These are phyloP conservation scores for Lasiodiplodia sp. DNA, from an alignment of 2,329 filamentous ascomycete species.

Conservation along the genomic window DNA sequence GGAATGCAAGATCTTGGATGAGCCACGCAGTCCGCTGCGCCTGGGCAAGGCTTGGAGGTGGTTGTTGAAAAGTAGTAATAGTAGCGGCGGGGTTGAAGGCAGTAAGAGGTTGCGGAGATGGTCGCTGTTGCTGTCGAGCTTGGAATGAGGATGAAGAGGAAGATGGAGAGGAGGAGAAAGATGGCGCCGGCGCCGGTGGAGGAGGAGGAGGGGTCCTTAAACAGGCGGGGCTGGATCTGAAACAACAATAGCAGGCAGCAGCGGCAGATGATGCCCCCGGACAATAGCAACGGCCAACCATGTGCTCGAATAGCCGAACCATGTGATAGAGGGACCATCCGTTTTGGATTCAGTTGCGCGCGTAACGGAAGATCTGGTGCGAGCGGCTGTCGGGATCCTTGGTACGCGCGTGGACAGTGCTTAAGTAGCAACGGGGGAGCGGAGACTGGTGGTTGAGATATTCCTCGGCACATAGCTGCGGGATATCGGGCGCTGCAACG, in stretches of 20 bases:
- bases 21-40: not conserved
- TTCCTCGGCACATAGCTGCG: too few species aligned
- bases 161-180: not conserved
- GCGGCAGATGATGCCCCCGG: not conserved
- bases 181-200: not conserved
- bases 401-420: too few species aligned
- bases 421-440: too few species aligned
- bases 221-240: not conserved
- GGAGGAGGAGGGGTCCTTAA: not conserved
- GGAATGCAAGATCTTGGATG: not conserved
- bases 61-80: not conserved
- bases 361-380: too few species aligned
- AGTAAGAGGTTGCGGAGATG: not conserved
- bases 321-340: not conserved
- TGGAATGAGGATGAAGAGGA: not conserved
- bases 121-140: not conserved
- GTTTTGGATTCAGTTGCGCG: too few species aligned
- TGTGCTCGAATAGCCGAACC: not conserved
- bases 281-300: not conserved
- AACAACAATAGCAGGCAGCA: not conserved
- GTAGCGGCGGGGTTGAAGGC: not conserved
- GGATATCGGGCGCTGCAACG: too few species aligned
- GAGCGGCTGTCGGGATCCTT: too few species aligned
- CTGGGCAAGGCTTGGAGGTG: not conserved
- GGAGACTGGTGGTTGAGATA: too few species aligned